A percentile compares a stretch with the other conserved stretches of the same genome.
Evolutionary conservation across 2,329 filamentous ascomycete species (phyloP).

Genomic region (Paecilomyces niveus): DNA sequence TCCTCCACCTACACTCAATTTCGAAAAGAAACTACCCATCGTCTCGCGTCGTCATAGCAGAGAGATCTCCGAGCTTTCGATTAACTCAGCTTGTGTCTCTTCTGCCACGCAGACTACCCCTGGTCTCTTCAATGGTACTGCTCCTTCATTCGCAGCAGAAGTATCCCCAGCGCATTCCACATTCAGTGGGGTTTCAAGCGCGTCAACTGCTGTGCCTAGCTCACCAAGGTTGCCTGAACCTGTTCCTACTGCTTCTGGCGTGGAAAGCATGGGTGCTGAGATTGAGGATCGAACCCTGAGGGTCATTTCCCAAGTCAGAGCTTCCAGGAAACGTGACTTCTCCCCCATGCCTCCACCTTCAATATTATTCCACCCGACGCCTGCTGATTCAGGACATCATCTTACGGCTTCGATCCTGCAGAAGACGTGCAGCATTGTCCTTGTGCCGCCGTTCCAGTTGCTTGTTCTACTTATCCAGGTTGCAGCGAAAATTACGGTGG

Average conservation of each 20-base stretch:
- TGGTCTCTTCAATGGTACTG: neutral
- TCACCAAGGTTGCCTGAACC: constrained; percentile 27
- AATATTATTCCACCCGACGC: constrained; percentile 50
- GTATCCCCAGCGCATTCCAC: neutral
- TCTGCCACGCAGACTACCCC: constrained; percentile 3
- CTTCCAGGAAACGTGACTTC: constrained; percentile 49
- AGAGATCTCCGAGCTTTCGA: constrained; percentile 21
- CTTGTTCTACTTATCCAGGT: constrained; percentile 74
- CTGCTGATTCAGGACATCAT: constrained; percentile 40
- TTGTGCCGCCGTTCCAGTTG: constrained; percentile 74
- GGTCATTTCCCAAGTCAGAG: constrained; percentile 50
- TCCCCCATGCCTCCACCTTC: constrained; percentile 63
- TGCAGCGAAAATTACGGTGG: constrained; percentile 61
- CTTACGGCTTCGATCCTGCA: constrained; percentile 61
- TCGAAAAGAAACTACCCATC: neutral
- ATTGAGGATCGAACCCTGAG: constrained; percentile 23
- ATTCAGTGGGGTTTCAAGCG: neutral
- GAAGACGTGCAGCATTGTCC: constrained; percentile 68
- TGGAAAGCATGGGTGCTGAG: constrained; percentile 20
- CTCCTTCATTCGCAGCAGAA: neutral
- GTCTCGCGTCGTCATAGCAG: constrained; percentile 14
- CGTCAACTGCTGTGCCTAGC: neutral
- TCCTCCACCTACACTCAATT: constrained; percentile 11
- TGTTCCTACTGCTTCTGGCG: constrained; percentile 32
- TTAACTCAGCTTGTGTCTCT: constrained; percentile 13